phyloP scores from a whole-genome alignment of 2,329 filamentous ascomycete species.

The Verticillium klebahnii region DNA sequence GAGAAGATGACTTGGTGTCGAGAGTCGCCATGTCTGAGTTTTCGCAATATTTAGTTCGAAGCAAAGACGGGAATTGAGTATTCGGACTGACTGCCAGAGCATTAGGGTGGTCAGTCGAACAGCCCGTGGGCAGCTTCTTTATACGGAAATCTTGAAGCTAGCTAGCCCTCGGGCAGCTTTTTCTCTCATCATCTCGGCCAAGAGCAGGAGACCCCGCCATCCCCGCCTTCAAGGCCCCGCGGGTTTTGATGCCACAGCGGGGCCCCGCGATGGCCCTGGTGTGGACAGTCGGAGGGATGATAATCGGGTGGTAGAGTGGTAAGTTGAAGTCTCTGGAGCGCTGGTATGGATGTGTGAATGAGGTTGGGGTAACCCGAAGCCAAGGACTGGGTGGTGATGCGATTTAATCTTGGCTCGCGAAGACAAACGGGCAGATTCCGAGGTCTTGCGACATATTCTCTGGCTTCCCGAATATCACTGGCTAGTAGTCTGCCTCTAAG shows the following conservation, averaged over 20 bases:
- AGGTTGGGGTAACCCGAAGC: neutral
- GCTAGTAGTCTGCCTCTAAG: neutral
- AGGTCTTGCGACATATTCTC: neutral
- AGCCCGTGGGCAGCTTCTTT: neutral
- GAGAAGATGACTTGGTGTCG: neutral
- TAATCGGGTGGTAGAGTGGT: neutral
- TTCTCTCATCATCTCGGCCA: neutral
- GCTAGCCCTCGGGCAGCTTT: neutral
- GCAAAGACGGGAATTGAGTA: neutral
- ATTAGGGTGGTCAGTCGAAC: neutral
- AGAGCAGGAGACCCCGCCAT: neutral
- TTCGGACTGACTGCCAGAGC: neutral
- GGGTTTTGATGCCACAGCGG: neutral
- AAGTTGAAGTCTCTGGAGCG: neutral
- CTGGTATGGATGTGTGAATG: neutral
- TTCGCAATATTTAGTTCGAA: neutral
- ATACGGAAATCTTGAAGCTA: neutral
- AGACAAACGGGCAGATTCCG: neutral
- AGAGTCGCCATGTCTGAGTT: neutral
- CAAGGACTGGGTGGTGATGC: neutral
- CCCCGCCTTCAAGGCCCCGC: neutral
- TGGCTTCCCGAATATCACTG: neutral
- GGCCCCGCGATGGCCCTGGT: neutral
- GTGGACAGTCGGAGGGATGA: neutral
- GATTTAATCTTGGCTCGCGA: neutral